A percentile compares a stretch with the other conserved stretches of the same genome.
Evolutionary conservation across 805 yeast genomes (phyloP).

Genomic region (Zygosaccharomyces pseudorouxii): DNA sequence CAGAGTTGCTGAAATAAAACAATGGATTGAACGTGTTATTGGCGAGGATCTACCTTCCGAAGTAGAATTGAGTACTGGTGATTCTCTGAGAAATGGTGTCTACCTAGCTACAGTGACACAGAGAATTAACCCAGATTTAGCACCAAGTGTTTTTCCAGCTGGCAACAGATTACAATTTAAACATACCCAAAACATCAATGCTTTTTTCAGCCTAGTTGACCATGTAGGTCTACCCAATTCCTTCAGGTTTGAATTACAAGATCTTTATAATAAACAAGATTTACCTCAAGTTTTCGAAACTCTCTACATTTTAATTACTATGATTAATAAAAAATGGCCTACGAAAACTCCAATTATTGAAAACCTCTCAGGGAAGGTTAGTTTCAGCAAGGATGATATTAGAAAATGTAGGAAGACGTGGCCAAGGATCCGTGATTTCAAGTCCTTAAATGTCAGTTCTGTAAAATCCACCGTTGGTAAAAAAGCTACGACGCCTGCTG

Average conservation of each 20-base stretch:
- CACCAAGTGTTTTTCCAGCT: conserved; percentile 49
- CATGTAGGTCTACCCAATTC: conserved; percentile 76
- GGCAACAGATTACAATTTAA: conserved; percentile 71
- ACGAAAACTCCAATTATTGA: conserved; percentile 57
- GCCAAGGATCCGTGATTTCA: conserved; percentile 75
- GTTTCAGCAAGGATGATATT: conserved; percentile 62
- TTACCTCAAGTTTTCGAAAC: conserved; percentile 93
- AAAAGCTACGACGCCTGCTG: conserved; percentile 8
- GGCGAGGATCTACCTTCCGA: conserved; percentile 54
- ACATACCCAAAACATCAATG: conserved; percentile 88
- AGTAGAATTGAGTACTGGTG: conserved; percentile 48
- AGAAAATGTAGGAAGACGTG: conserved; percentile 57
- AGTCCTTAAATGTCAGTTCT: conserved; percentile 42
- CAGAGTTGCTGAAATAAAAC: conserved; percentile 73
- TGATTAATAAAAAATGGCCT: conserved; percentile 52
- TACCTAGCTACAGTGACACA: conserved; percentile 73
- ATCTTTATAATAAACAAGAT: conserved; percentile 85
- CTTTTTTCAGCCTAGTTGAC: conserved; percentile 67
- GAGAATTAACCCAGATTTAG: conserved; percentile 61
- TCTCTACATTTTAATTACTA: conserved; percentile 78
- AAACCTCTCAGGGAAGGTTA: conserved; percentile 55
- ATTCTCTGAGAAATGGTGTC: conserved; percentile 78
- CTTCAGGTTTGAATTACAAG: conserved; percentile 87
- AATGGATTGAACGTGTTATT: conserved; percentile 67
- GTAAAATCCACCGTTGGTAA: conserved; percentile 19